Percentiles rank a stretch among this genome's conserved stretches.
phyloP scores from a whole-genome alignment of 163 green algal species.

The Chlamydomonas reinhardtii region DNA sequence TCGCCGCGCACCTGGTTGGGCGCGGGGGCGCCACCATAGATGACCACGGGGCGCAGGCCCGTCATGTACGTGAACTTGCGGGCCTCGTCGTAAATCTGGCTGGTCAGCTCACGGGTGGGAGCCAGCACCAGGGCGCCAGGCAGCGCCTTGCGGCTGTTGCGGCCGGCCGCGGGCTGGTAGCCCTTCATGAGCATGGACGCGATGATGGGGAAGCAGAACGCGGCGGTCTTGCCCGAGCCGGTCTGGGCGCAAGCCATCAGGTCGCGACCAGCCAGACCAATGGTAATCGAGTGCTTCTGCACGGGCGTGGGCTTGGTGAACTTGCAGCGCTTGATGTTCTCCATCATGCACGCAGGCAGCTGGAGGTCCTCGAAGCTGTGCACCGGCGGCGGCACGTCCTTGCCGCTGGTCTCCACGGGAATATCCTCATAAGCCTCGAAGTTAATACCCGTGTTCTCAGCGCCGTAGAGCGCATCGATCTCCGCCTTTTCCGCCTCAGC shows the following conservation, averaged over 20 bases:
- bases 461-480: conserved; percentile 68
- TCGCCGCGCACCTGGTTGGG: conserved; percentile 76
- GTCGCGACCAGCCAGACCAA: conserved; percentile 92
- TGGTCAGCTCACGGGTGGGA: conserved; percentile 96
- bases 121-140: conserved; percentile 95
- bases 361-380: conserved; percentile 91
- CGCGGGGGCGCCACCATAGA: conserved; percentile 95
- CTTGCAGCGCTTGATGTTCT: conserved; percentile 96
- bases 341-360: conserved; percentile 82
- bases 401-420: conserved; percentile 93
- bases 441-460: conserved; percentile 98
- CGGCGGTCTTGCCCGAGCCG: conserved; percentile 91
- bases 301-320: conserved; percentile 98
- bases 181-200: conserved; percentile 78
- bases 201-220: conserved; percentile 99
- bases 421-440: conserved; percentile 99
- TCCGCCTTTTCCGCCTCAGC: conserved; percentile 77
- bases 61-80: conserved; percentile 96
- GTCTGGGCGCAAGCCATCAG: conserved; percentile 98
- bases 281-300: conserved; percentile 96
- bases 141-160: conserved; percentile 87
- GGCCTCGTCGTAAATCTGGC: conserved; percentile 94
- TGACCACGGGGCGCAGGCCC: conserved; percentile 92
- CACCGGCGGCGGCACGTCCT: conserved; percentile 87
- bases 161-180: conserved; percentile 68